Conservation (phyloP, 495 filamentous ascomycete species). For the Wilcoxina mikolae region DNA sequence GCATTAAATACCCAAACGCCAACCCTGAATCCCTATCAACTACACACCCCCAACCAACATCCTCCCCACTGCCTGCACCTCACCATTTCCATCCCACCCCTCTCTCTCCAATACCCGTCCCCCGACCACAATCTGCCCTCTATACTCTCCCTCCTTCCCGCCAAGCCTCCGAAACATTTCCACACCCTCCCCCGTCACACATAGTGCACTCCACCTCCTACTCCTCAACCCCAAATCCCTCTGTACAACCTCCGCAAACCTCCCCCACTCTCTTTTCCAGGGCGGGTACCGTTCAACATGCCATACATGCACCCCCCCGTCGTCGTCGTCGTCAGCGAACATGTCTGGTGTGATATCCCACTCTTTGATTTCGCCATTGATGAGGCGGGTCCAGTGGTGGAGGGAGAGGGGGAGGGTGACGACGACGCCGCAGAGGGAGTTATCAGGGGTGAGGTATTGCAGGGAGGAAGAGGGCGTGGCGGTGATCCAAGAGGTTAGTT, state of each 20-base stretch:
- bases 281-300: slow-evolving; percentile 18
- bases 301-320: slow-evolving; percentile 18
- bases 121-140: neutral
- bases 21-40: too few species aligned
- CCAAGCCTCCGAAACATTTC: neutral
- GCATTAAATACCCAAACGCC: too few species aligned
- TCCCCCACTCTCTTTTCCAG: slow-evolving; percentile 4
- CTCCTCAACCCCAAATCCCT: neutral
- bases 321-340: slow-evolving; percentile 1
- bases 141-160: slow-evolving; percentile 1
- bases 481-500: slow-evolving; percentile 14
- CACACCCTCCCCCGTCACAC: neutral
- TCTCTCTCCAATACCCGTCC: neutral
- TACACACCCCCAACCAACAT: slow-evolving; percentile 1
- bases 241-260: neutral
- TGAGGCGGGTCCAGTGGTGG: slow-evolving; percentile 7
- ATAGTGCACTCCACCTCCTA: neutral
- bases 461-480: slow-evolving; percentile 11
- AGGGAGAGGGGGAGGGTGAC: slow-evolving; percentile 14
- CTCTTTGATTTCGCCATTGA: slow-evolving; percentile 14
- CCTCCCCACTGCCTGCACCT: neutral
- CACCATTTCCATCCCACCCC: neutral
- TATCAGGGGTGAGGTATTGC: slow-evolving; percentile 9
- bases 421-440: slow-evolving; percentile 7
- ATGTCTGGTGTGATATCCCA: slow-evolving; percentile 18